These are phyloP conservation scores for Botrytis byssoidea DNA, from an alignment of 2,329 filamentous ascomycete genomes.

Conservation along the genomic window DNA sequence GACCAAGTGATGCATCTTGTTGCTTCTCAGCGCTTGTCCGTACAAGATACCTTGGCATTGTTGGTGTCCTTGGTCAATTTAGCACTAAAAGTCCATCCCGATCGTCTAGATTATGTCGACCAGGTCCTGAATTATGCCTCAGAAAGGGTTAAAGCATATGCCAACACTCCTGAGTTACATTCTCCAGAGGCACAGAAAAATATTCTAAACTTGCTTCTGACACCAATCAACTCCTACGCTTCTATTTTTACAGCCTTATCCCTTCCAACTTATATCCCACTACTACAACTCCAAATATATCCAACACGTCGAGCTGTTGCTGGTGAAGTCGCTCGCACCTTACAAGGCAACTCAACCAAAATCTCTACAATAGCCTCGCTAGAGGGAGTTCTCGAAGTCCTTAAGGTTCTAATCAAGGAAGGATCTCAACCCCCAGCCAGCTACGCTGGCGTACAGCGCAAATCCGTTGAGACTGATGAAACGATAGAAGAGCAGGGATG, in stretches of 20 bases:
- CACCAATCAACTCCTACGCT: conserved; percentile 83
- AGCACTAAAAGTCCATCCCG: conserved; percentile 92
- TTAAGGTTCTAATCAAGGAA: conserved; percentile 91
- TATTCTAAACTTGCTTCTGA: conserved; percentile 84
- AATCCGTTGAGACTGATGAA: conserved; percentile 86
- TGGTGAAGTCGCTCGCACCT: conserved; percentile 76
- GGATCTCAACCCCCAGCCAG: conserved; percentile 80
- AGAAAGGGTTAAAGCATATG: conserved; percentile 81
- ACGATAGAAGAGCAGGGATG: conserved; percentile 97
- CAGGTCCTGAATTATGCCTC: conserved; percentile 88
- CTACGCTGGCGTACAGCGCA: conserved; percentile 76
- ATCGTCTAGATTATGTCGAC: conserved; percentile 89
- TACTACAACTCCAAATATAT: conserved; percentile 89
- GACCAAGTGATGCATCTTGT: conserved; percentile 92
- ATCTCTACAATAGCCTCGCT: conserved; percentile 78
- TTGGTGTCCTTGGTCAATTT: conserved; percentile 93
- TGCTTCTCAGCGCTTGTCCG: conserved; percentile 83
- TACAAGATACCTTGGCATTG: conserved; percentile 91
- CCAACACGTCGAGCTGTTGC: conserved; percentile 88
- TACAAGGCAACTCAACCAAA: conserved; percentile 78
- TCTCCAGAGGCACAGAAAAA: conserved; percentile 84
- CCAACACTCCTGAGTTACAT: conserved; percentile 94
- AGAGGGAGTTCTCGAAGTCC: conserved; percentile 82
- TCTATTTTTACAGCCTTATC: conserved; percentile 96
- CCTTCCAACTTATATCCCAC: conserved; percentile 85